phyloP scores from a whole-genome alignment of 2,329 filamentous ascomycete genomes.

The Talaromyces pinophilus region DNA sequence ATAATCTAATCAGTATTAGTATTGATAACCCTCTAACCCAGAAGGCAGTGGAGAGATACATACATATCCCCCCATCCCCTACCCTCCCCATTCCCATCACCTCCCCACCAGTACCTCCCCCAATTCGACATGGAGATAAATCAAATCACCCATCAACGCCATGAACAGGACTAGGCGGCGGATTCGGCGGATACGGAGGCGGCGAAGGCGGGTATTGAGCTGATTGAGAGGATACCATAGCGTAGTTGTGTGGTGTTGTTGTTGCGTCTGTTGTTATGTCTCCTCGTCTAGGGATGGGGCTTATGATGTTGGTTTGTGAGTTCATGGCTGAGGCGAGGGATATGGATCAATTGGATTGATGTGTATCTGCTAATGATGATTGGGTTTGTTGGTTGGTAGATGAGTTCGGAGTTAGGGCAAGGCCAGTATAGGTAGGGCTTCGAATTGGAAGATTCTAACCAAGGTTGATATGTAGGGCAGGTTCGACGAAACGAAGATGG shows the following conservation, averaged over 20 bases:
- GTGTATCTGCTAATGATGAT: neutral
- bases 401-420: neutral
- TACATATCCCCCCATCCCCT: neutral
- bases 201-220: slow-evolving; percentile 32
- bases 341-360: too few relatives aligned
- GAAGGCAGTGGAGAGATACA: too few relatives aligned
- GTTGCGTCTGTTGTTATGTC: neutral
- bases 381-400: neutral
- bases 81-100: neutral
- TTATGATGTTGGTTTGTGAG: neutral
- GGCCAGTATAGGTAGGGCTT: neutral
- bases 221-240: slow-evolving; percentile 12
- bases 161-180: slow-evolving; percentile 41
- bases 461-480: neutral
- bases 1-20: too few relatives aligned
- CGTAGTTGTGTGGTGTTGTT: neutral
- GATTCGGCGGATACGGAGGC: slow-evolving; percentile 42
- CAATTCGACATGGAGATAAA: neutral
- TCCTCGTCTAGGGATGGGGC: neutral
- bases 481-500: neutral
- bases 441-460: neutral
- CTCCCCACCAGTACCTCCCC: neutral
- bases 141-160: neutral
- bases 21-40: too few relatives aligned
- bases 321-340: neutral